These are phyloP conservation scores for Haplosporangium gracile DNA, from an alignment of 192 early-diverging fungal species.

Conservation along the genomic window DNA sequence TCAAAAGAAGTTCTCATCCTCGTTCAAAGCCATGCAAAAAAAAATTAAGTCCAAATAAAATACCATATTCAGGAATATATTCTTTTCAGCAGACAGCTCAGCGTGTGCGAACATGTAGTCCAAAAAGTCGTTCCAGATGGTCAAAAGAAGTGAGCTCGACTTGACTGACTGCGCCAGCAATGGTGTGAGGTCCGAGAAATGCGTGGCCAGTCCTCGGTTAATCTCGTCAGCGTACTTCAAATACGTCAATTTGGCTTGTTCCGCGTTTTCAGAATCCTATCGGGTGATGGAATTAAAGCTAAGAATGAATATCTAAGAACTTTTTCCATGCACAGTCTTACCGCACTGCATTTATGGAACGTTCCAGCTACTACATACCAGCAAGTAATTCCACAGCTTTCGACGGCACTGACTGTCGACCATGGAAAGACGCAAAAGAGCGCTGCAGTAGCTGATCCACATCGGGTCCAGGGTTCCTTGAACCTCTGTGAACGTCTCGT, in stretches of 20 bases:
- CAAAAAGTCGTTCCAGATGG: slow-evolving; percentile 48
- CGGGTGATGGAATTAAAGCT: background rate
- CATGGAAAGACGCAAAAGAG: slow-evolving; percentile 34
- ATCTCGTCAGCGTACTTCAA: slow-evolving; percentile 43
- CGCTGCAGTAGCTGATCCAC: slow-evolving; percentile 49
- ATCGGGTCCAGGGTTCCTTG: slow-evolving; percentile 43
- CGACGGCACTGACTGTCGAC: slow-evolving; percentile 22
- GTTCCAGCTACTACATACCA: slow-evolving; percentile 13
- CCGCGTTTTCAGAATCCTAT: slow-evolving; percentile 28
- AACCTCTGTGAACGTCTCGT: slow-evolving; percentile 34
- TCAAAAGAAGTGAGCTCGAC: slow-evolving; percentile 3
- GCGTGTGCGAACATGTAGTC: slow-evolving; percentile 42
- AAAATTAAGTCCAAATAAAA: background rate
- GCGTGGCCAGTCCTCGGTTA: slow-evolving; percentile 30
- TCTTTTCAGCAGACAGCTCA: slow-evolving; percentile 15
- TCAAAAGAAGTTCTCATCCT: background rate
- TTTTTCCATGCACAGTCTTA: background rate
- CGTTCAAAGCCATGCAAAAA: background rate
- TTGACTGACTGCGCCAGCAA: slow-evolving; percentile 8
- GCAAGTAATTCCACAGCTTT: slow-evolving; percentile 21
- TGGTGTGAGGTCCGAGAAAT: slow-evolving; percentile 29
- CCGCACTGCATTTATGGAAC: too few species aligned
- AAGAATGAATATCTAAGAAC: background rate
- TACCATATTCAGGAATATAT: slow-evolving; percentile 39
- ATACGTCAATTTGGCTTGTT: slow-evolving; percentile 35